Evolutionary conservation across 108 stramenopile species (phyloP).

Genomic region (Skeletonema costatum): DNA sequence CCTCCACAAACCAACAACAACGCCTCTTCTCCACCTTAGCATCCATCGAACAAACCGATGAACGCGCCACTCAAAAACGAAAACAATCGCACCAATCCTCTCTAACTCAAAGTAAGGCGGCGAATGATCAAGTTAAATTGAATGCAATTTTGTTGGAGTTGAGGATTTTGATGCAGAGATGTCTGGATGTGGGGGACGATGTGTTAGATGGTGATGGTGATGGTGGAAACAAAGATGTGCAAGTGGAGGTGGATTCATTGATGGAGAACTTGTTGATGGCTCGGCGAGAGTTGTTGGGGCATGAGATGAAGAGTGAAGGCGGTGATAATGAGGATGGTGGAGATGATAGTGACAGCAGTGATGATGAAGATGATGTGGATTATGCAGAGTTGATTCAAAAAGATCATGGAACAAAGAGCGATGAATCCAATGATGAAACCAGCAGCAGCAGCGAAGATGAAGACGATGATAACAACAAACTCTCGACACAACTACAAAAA

Average conservation of each 20-base stretch:
- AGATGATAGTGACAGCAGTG: constrained; percentile 59
- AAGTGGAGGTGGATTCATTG: constrained; percentile 51
- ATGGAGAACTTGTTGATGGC: constrained; percentile 64
- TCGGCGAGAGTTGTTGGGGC: constrained; percentile 20
- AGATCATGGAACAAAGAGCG: not conserved
- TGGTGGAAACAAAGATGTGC: not conserved
- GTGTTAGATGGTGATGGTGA: constrained; percentile 1
- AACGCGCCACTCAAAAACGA: constrained; percentile 22
- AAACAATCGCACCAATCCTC: constrained; percentile 2
- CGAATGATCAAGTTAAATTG: constrained; percentile 58
- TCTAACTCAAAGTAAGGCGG: constrained; percentile 33
- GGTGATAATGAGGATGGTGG: constrained; percentile 47
- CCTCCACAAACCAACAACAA: not conserved
- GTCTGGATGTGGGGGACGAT: constrained; percentile 24
- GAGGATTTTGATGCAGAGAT: constrained; percentile 75
- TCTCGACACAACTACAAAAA: constrained; percentile 32
- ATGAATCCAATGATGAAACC: not conserved
- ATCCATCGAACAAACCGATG: constrained; percentile 37
- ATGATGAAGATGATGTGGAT: constrained; percentile 24
- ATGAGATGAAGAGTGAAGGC: constrained; percentile 50
- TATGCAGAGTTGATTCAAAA: constrained; percentile 51
- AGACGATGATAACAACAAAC: not conserved
- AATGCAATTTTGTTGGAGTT: constrained; percentile 64
- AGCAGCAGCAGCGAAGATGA: constrained; percentile 1
- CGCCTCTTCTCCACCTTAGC: constrained; percentile 32